These are phyloP conservation scores for Nakazawaea sp. DNA, from an alignment of 805 yeast genomes.

Conservation along the genomic window DNA sequence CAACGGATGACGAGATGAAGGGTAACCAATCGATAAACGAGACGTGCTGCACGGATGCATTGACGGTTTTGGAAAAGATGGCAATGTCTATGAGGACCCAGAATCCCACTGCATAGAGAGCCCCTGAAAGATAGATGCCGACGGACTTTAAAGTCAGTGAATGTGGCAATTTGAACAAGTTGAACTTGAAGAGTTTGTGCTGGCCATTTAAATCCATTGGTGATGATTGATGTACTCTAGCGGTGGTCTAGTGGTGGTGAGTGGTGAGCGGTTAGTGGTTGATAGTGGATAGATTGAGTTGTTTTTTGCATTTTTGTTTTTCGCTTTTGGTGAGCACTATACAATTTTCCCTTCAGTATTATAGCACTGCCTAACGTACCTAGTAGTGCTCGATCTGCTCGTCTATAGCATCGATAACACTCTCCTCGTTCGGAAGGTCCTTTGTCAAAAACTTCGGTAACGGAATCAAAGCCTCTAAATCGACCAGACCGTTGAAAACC, in stretches of 20 bases:
- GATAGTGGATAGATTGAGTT: no score
- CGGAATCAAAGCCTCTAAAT: slow-evolving; percentile 7
- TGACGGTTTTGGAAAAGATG: slow-evolving; percentile 73
- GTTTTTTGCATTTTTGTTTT: no score
- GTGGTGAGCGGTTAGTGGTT: no score
- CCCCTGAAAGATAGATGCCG: slow-evolving; percentile 76
- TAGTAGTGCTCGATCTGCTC: no score
- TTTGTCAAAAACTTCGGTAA: slow-evolving; percentile 36
- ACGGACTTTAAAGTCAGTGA: slow-evolving; percentile 62
- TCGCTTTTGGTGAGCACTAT: no score
- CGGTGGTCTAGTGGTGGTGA: no score
- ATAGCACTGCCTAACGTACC: no score
- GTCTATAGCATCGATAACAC: not conserved
- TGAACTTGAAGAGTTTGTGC: slow-evolving; percentile 57
- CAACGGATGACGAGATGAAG: slow-evolving; percentile 77
- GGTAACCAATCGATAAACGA: slow-evolving; percentile 97
- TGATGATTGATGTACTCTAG: no score
- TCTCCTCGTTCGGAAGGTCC: not conserved
- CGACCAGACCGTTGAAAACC: slow-evolving; percentile 62
- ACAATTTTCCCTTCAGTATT: no score
- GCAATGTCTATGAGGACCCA: slow-evolving; percentile 90
- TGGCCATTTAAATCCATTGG: no score
- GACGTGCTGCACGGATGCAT: slow-evolving; percentile 82
- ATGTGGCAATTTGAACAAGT: slow-evolving; percentile 57
- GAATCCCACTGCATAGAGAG: slow-evolving; percentile 76